These are phyloP conservation scores for Irpex sp. DNA, from an alignment of 1,284 basidiomycete genomes.

Conservation along the genomic window DNA sequence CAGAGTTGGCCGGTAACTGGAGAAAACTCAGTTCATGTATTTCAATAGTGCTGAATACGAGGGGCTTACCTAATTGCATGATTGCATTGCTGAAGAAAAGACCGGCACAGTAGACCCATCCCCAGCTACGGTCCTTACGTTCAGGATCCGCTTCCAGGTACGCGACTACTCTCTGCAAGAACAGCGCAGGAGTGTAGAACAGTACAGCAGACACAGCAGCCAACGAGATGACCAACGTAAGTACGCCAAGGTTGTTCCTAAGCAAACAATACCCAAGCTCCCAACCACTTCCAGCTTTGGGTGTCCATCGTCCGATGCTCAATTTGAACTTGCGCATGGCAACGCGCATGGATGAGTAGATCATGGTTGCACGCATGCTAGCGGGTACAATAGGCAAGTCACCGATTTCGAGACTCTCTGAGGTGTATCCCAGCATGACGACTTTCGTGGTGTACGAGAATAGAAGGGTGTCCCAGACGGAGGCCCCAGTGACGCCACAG, in stretches of 20 bases:
- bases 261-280: slow-evolving; percentile 55
- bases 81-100: slow-evolving; percentile 65
- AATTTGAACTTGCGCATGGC: slow-evolving; percentile 37
- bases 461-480: slow-evolving; percentile 56
- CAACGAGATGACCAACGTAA: slow-evolving; percentile 48
- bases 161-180: slow-evolving; percentile 65
- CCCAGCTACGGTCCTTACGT: slow-evolving; percentile 59
- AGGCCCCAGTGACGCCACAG: slow-evolving; percentile 45
- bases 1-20: slow-evolving; percentile 53
- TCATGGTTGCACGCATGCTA: slow-evolving; percentile 61
- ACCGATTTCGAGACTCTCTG: slow-evolving; percentile 76
- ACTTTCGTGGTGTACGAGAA: slow-evolving; percentile 86
- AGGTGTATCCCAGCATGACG: slow-evolving; percentile 73
- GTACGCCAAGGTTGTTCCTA: slow-evolving; percentile 43
- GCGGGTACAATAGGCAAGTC: slow-evolving; percentile 79
- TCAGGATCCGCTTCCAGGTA: slow-evolving; percentile 69
- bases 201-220: slow-evolving; percentile 61
- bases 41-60: neutral
- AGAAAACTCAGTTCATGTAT: neutral
- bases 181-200: slow-evolving; percentile 79
- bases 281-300: slow-evolving; percentile 55
- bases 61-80: slow-evolving; percentile 51
- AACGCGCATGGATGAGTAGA: slow-evolving; percentile 38
- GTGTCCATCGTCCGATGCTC: slow-evolving; percentile 42
- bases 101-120: slow-evolving; percentile 69